Conservation (phyloP, 2,329 filamentous ascomycete species). For the Harringtonia aguacate region DNA sequence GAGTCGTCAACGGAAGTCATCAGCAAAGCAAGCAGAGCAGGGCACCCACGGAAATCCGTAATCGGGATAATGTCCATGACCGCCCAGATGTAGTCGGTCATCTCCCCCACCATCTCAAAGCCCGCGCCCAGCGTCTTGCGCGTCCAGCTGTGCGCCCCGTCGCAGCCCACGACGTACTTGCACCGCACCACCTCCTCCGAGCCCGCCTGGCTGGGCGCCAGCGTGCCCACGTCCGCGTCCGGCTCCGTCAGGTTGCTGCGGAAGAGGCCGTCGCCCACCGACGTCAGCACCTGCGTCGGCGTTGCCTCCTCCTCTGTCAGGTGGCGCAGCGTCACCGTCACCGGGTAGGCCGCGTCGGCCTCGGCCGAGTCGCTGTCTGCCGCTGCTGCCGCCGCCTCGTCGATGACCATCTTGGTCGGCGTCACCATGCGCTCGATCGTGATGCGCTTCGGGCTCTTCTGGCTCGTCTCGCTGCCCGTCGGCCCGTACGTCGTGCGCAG, state of each 20-base stretch:
- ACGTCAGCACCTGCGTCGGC: slow-evolving; percentile 26
- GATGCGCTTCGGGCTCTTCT: no score
- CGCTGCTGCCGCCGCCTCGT: slow-evolving; percentile 28
- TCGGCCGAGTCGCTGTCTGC: slow-evolving; percentile 20
- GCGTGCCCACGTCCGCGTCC: slow-evolving; percentile 30
- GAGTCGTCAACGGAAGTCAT: no score
- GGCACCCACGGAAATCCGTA: slow-evolving; percentile 31
- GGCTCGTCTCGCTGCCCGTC: no score
- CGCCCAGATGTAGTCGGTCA: slow-evolving; percentile 34
- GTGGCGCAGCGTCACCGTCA: slow-evolving; percentile 44
- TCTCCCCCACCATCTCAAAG: slow-evolving; percentile 40
- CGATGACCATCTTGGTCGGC: slow-evolving; percentile 38
- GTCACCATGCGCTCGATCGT: slow-evolving; percentile 45
- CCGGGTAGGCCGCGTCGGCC: slow-evolving; percentile 40
- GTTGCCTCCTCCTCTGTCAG: slow-evolving; percentile 44
- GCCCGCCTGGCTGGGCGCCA: slow-evolving; percentile 7
- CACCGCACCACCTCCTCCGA: slow-evolving; percentile 36
- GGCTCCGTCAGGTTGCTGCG: slow-evolving; percentile 37
- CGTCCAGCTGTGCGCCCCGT: slow-evolving; percentile 59
- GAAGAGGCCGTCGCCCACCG: slow-evolving; percentile 38
- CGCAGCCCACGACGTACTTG: slow-evolving; percentile 58
- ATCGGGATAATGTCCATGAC: slow-evolving; percentile 24
- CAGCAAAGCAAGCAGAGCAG: no score
- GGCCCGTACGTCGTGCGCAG: slow-evolving; percentile 11
- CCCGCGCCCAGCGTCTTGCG: slow-evolving; percentile 35